Conservation (phyloP, 495 filamentous ascomycete species). For the Aspergillus sclerotiicarbonarius region DNA sequence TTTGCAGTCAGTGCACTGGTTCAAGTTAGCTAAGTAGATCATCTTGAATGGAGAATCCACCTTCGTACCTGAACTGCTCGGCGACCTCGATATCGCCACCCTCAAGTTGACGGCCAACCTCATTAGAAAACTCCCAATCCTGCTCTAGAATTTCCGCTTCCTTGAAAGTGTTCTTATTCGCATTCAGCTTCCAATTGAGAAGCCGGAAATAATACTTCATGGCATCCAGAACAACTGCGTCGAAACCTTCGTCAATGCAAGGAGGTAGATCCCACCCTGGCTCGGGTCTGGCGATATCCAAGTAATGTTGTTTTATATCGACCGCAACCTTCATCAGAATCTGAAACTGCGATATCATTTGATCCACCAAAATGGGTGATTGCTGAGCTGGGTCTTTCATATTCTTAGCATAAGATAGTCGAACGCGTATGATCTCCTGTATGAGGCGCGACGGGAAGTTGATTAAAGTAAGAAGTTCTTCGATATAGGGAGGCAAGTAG, state of each 20-base stretch:
- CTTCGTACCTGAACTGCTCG: conserved; percentile 82
- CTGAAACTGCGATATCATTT: conserved; percentile 96
- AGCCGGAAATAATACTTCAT: conserved; percentile 97
- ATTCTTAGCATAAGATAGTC: conserved; percentile 86
- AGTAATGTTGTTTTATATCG: conserved; percentile 86
- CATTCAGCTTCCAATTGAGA: conserved; percentile 93
- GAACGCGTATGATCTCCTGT: conserved; percentile 92
- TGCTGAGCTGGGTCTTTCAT: conserved; percentile 89
- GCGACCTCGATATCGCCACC: conserved; percentile 95
- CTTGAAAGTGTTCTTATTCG: conserved; percentile 98
- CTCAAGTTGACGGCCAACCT: conserved; percentile 81
- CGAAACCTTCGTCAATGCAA: conserved; percentile 95
- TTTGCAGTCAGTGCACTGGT: conserved; percentile 82
- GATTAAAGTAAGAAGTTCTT: conserved; percentile 91
- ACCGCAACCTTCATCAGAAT: conserved; percentile 88
- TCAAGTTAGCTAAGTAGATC: conserved; percentile 19
- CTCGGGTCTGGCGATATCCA: conserved; percentile 77
- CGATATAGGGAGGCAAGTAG: conserved; percentile 94
- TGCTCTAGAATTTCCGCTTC: conserved; percentile 96
- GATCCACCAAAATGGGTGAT: conserved; percentile 86
- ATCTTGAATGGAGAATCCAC: background rate
- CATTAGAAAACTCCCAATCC: conserved; percentile 95
- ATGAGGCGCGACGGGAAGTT: conserved; percentile 95
- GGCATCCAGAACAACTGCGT: conserved; percentile 90
- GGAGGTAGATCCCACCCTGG: conserved; percentile 93